Evolutionary conservation across 495 filamentous ascomycete species (phyloP), one percentile per base, ranked within the genome.

Genomic region (Pyrenula massariospora): DNA sequence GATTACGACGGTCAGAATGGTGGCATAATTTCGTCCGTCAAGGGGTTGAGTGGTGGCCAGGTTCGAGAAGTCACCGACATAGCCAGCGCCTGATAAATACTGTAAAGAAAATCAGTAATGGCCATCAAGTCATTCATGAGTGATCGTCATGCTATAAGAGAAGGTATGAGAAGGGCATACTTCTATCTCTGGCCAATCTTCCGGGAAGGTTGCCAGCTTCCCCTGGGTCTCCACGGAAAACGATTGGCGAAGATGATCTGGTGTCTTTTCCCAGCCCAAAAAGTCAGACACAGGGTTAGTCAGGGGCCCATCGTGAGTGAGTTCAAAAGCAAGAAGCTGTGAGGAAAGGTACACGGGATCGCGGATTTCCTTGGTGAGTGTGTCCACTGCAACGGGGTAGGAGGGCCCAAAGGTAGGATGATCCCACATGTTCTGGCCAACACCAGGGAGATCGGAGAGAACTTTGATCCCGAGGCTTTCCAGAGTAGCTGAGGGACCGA

Each of bases 141-240:
- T n/a, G n/a, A n/a, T n/a, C n/a, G n/a, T n/a, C n/a, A n/a, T n/a
- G n/a, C n/a, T n/a, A n/a, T n/a, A n/a, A n/a, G n/a, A n/a, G n/a
- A n/a, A n/a, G n/a, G n/a, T n/a, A n/a, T n/a, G n/a, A n/a, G n/a
- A n/a, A n/a, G n/a, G n/a, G n/a, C n/a, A n/a, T n/a, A n/a, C n/a
- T n/a, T n/a, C 77, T n/a, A 81, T 58, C 22, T 84, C 79, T 0
- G 81, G 82, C 81, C 81, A 85, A 60, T 84, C 80, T 0, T 55
- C 11, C 0, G 80, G 73, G 53, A 77, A 78, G 47, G 53, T 53
- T 19, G 60, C 57, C 5, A 83, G 72, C 42, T 63, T 65, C 0
- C 54, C 22, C 50, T 21, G 8, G 50, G 50, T 24, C 8, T 8
- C 22, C 8, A 19, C 19, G 50, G 50, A 10, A 19, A 52, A 52